These are phyloP conservation scores for Flaveria linearis DNA, from an alignment of 129 eudicot genomes.

Conservation along the genomic window DNA sequence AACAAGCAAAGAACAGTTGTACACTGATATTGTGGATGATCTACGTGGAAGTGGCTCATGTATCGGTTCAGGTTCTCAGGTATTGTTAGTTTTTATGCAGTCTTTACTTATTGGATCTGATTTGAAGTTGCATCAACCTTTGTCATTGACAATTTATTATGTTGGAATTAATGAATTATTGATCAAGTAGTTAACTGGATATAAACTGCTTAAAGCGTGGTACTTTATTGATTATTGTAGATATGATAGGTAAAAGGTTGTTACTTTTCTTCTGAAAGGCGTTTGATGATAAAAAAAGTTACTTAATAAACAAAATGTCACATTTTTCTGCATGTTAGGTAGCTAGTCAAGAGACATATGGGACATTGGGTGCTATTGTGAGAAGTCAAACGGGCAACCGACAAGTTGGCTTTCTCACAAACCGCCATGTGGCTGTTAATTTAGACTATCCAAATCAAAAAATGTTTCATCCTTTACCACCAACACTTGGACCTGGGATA, in stretches of 20 bases:
- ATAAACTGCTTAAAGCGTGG: neutral
- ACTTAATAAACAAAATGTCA: neutral
- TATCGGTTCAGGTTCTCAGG: slow-evolving; percentile 98
- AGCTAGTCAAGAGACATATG: slow-evolving; percentile 94
- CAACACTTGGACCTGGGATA: slow-evolving; percentile 95
- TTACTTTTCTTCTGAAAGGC: neutral
- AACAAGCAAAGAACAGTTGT: slow-evolving; percentile 78
- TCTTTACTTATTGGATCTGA: slow-evolving; percentile 7
- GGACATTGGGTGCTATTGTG: slow-evolving; percentile 98
- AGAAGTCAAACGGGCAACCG: slow-evolving; percentile 95
- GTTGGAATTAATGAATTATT: slow-evolving; percentile 1
- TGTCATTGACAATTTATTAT: slow-evolving; percentile 4
- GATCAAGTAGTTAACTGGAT: slow-evolving; percentile 12
- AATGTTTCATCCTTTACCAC: slow-evolving; percentile 98
- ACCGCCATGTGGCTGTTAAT: slow-evolving; percentile 93
- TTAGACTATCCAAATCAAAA: slow-evolving; percentile 94
- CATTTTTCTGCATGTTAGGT: slow-evolving; percentile 47
- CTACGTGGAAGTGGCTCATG: slow-evolving; percentile 91
- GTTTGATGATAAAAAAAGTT: neutral
- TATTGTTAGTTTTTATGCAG: slow-evolving; percentile 23
- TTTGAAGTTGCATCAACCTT: neutral
- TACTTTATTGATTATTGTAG: slow-evolving; percentile 19
- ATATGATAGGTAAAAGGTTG: neutral
- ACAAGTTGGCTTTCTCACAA: slow-evolving; percentile 94
- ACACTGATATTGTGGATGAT: slow-evolving; percentile 92